These are phyloP conservation scores for Pseudodiploospora longispora DNA, from an alignment of 2,329 filamentous ascomycete genomes.

Conservation along the genomic window DNA sequence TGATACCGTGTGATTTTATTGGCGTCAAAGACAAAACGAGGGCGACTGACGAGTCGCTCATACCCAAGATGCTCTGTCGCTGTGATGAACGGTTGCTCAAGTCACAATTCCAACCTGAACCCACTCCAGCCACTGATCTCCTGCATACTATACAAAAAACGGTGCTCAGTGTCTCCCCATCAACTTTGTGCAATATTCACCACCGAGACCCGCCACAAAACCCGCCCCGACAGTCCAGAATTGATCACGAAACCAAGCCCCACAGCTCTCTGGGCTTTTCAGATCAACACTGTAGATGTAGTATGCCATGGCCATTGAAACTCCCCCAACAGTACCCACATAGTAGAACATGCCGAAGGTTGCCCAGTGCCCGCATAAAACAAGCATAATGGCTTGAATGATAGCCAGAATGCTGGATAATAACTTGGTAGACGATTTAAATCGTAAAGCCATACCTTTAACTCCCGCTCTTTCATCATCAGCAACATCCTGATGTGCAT, in stretches of 20 bases:
- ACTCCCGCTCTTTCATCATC: constrained; percentile 24
- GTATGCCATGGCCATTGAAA: background rate
- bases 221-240: constrained; percentile 1
- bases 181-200: too few species aligned
- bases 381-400: background rate
- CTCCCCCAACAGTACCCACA: background rate
- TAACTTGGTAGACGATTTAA: background rate
- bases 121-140: too few species aligned
- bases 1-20: too few species aligned
- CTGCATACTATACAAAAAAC: too few species aligned
- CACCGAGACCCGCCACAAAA: background rate
- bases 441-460: constrained; percentile 9
- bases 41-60: too few species aligned
- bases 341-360: background rate
- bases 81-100: too few species aligned
- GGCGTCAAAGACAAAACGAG: too few species aligned
- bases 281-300: background rate
- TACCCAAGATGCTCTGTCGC: too few species aligned
- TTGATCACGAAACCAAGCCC: background rate
- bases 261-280: background rate
- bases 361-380: background rate
- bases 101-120: too few species aligned
- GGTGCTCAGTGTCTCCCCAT: too few species aligned
- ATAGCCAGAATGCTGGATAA: background rate
- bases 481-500: constrained; percentile 25